Evolutionary conservation across 2,329 filamentous ascomycete genomes (phyloP).

Genomic region (Fusarium clavum): DNA sequence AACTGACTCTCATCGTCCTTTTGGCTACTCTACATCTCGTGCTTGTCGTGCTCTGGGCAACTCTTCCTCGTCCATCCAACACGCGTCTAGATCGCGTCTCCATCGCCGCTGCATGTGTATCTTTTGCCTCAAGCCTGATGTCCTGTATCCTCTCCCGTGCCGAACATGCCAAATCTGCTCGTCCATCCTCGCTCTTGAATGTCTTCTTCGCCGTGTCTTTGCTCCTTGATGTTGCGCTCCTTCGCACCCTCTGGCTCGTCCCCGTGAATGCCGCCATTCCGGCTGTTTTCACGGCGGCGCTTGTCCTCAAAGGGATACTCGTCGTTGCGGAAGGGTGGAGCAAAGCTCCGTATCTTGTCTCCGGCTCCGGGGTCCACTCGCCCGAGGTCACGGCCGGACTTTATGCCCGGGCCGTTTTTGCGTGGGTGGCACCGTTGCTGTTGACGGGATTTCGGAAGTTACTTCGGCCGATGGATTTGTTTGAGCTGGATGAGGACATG

Average conservation of each 20-base stretch:
- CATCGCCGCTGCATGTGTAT: conserved; percentile 49
- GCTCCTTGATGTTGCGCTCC: conserved; percentile 50
- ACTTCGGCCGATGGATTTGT: conserved; percentile 51
- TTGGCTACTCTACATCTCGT: conserved; percentile 50
- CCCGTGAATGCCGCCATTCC: conserved; percentile 43
- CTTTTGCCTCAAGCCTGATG: conserved; percentile 49
- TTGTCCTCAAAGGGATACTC: conserved; percentile 52
- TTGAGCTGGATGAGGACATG: conserved; percentile 52
- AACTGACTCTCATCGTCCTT: conserved; percentile 45
- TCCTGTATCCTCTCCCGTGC: conserved; percentile 49
- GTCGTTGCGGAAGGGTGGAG: conserved; percentile 54
- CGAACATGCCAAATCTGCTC: conserved; percentile 50
- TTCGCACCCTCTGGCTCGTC: conserved; percentile 52
- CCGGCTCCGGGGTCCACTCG: conserved; percentile 45
- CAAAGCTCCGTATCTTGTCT: conserved; percentile 52
- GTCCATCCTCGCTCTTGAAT: conserved; percentile 50
- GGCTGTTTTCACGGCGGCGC: conserved; percentile 51
- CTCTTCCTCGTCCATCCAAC: conserved; percentile 13
- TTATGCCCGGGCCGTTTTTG: conserved; percentile 53
- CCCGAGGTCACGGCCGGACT: conserved; percentile 55
- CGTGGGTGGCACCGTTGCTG: conserved; percentile 55
- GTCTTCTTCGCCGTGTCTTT: conserved; percentile 51
- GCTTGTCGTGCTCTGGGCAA: conserved; percentile 51
- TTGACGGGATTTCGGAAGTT: conserved; percentile 51
- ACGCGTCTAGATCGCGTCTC: conserved; percentile 45